Conservation (phyloP, 177 flowering plant species). For the Vitis hybrid region DNA sequence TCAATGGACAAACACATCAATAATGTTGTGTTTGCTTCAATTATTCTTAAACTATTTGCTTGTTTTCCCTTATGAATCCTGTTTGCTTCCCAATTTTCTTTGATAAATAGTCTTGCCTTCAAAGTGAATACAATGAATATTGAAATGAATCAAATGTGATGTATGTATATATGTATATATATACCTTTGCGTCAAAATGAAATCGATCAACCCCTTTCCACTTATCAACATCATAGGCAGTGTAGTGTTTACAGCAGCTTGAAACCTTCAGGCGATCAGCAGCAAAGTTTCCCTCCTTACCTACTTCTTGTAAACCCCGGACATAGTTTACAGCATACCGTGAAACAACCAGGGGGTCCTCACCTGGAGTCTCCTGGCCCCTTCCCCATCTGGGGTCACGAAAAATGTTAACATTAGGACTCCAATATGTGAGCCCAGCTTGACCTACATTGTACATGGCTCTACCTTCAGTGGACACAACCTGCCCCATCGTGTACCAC, state of each 20-base stretch:
- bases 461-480: constrained; percentile 76
- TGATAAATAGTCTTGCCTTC: no score
- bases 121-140: no score
- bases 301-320: constrained; percentile 63
- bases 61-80: no score
- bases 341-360: constrained; percentile 66
- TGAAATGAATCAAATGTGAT: not conserved
- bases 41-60: no score
- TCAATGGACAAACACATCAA: no score
- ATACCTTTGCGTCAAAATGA: constrained; percentile 82
- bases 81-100: no score
- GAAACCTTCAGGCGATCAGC: constrained; percentile 57
- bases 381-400: constrained; percentile 95
- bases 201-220: constrained; percentile 76
- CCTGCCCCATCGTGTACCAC: constrained; percentile 59
- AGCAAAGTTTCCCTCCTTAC: constrained; percentile 8
- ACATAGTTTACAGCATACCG: constrained; percentile 68
- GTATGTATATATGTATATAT: not conserved
- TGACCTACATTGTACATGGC: constrained; percentile 85
- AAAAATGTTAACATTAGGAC: constrained; percentile 76
- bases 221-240: constrained; percentile 83
- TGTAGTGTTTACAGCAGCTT: constrained; percentile 84
- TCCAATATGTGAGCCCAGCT: constrained; percentile 84
- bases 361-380: constrained; percentile 84
- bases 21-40: no score